Conservation (phyloP, 306 rosid species). For the Rosa lucieae region DNA sequence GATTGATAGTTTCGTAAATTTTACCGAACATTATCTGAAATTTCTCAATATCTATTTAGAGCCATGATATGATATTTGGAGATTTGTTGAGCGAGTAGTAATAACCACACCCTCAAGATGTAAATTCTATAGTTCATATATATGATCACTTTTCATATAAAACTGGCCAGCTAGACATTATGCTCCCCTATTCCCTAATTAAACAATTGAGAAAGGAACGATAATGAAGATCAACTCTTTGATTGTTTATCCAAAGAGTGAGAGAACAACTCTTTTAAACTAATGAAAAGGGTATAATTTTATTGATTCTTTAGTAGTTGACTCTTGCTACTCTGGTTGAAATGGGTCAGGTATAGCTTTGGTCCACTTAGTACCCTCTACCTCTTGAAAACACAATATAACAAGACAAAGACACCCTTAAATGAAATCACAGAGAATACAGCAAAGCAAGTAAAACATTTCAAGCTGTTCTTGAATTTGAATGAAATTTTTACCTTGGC, state of each 20-base stretch:
- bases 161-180: not conserved
- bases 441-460: slow-evolving; percentile 18
- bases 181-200: slow-evolving; percentile 9
- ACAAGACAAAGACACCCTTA: slow-evolving; percentile 51
- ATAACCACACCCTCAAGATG: not conserved
- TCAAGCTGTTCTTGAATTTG: not conserved
- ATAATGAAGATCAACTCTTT: slow-evolving; percentile 14
- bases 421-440: slow-evolving; percentile 28
- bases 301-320: slow-evolving; percentile 62
- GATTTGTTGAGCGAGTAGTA: not conserved
- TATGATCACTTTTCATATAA: not conserved
- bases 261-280: slow-evolving; percentile 8
- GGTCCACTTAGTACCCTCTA: slow-evolving; percentile 53
- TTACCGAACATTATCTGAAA: no score
- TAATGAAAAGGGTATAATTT: slow-evolving; percentile 18
- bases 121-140: not conserved
- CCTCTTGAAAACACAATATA: slow-evolving; percentile 44
- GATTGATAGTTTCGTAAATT: no score
- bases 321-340: slow-evolving; percentile 54
- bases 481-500: not conserved
- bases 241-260: slow-evolving; percentile 19
- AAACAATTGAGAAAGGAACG: slow-evolving; percentile 17
- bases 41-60: no score
- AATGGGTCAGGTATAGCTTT: slow-evolving; percentile 50
- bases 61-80: not conserved